phyloP scores from a whole-genome alignment of 108 stramenopile genomes.

The Discostella pseudostelligera region DNA sequence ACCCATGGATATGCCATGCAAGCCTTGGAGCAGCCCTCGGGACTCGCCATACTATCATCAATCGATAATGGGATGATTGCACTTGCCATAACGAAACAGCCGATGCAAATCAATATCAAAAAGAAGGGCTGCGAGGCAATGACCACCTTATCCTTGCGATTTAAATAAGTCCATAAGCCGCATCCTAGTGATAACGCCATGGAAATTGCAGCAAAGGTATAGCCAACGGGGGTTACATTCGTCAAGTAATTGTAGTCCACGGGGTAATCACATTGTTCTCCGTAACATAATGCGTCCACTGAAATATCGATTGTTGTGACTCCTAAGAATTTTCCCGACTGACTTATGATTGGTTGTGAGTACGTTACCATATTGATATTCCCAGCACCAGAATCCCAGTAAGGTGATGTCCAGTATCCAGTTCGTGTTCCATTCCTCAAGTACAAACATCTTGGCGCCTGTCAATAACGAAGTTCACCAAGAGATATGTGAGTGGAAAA shows the following conservation, averaged over 20 bases:
- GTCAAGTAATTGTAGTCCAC: slow-evolving; percentile 30
- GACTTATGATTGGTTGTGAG: slow-evolving; percentile 21
- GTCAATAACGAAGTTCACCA: too few relatives aligned
- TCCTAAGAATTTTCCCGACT: slow-evolving; percentile 18
- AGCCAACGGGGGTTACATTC: slow-evolving; percentile 16
- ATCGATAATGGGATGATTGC: slow-evolving; percentile 39
- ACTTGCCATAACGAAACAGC: slow-evolving; percentile 33
- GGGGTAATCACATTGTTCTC: slow-evolving; percentile 12
- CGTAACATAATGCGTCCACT: slow-evolving; percentile 21
- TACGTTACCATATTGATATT: slow-evolving; percentile 26
- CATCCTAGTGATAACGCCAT: slow-evolving; percentile 12
- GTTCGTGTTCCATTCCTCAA: slow-evolving; percentile 9
- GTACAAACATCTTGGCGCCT: slow-evolving; percentile 26
- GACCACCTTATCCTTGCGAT: slow-evolving; percentile 36
- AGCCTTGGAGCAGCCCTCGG: slow-evolving; percentile 19
- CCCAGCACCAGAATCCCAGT: slow-evolving; percentile 23
- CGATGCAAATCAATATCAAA: slow-evolving; percentile 27
- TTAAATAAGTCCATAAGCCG: slow-evolving; percentile 20
- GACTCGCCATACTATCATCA: slow-evolving; percentile 18
- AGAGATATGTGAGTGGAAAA: not conserved
- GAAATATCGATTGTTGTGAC: slow-evolving; percentile 17
- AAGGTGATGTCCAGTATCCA: slow-evolving; percentile 25
- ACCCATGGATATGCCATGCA: slow-evolving; percentile 25
- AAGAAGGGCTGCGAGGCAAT: slow-evolving; percentile 48
- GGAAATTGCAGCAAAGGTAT: slow-evolving; percentile 3